phyloP scores from a whole-genome alignment of 73 alveolate species.

The Symbiodinium natans region DNA sequence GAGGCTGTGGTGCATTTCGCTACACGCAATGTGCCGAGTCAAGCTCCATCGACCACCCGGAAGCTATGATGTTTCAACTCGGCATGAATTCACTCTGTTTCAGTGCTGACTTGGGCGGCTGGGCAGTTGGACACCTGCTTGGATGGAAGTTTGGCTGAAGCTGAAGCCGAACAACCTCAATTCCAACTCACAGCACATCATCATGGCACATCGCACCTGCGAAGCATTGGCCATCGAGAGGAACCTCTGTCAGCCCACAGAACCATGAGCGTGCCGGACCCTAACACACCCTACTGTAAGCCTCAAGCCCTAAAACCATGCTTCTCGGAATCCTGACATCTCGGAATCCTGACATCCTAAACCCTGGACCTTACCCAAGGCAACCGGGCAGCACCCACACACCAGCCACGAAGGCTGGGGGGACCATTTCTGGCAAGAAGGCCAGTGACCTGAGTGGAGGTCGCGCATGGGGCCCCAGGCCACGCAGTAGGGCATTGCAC shows the following conservation, averaged over 20 bases:
- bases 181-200: too few species aligned
- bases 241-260: slow-evolving; percentile 4
- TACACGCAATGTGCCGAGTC: too few species aligned
- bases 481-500: too few species aligned
- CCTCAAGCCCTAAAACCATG: neutral
- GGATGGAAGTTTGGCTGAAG: too few species aligned
- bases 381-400: neutral
- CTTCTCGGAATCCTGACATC: neutral
- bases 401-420: neutral
- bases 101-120: too few species aligned
- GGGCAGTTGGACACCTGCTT: too few species aligned
- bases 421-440: neutral
- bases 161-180: too few species aligned
- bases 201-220: slow-evolving; percentile 9
- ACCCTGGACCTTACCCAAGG: neutral
- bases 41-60: too few species aligned
- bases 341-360: neutral
- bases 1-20: too few species aligned
- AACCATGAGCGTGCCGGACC: neutral
- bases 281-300: neutral
- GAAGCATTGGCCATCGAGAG: slow-evolving; percentile 59
- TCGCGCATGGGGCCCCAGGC: too few species aligned
- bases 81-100: too few species aligned
- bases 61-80: too few species aligned
- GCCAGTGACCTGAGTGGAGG: neutral